Conservation (phyloP, 108 stramenopile species). For the Fragilariopsis cylindrus region DNA sequence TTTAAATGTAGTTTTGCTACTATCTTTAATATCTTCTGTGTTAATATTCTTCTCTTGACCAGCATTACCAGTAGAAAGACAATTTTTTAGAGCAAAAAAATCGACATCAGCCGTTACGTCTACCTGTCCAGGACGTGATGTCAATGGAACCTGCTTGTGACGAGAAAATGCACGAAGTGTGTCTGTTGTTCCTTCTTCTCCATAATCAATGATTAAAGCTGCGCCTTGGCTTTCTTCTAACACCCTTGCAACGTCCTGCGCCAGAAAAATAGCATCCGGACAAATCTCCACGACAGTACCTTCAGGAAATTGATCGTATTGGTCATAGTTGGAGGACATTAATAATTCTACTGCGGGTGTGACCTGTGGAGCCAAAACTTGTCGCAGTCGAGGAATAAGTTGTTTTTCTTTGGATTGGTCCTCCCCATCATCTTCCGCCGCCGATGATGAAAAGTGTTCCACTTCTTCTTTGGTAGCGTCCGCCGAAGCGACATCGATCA, state of each 20-base stretch:
- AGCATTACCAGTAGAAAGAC: conserved; percentile 33
- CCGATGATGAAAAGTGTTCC: conserved; percentile 18
- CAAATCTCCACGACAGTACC: conserved; percentile 93
- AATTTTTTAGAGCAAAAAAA: conserved; percentile 82
- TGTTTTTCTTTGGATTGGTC: neutral
- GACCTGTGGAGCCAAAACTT: conserved; percentile 75
- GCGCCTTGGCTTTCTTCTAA: conserved; percentile 76
- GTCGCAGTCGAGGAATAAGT: conserved; percentile 64
- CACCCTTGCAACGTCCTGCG: conserved; percentile 84
- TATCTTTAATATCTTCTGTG: neutral
- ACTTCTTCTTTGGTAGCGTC: conserved; percentile 39
- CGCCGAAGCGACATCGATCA: conserved; percentile 83
- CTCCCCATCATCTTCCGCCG: conserved; percentile 7
- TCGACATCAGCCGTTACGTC: conserved; percentile 99
- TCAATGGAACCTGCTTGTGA: conserved; percentile 85
- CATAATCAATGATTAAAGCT: conserved; percentile 97
- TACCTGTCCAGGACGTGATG: conserved; percentile 86
- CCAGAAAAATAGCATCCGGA: conserved; percentile 84
- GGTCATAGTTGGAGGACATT: conserved; percentile 35
- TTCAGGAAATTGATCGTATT: conserved; percentile 38
- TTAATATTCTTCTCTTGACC: neutral
- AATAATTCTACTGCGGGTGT: conserved; percentile 82
- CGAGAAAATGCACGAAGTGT: conserved; percentile 88
- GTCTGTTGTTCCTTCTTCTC: conserved; percentile 84
- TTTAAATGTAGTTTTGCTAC: conserved; percentile 8